Evolutionary conservation across 495 filamentous ascomycete genomes (phyloP), one percentile per base, ranked within the genome.

Genomic region (Annulohypoxylon nitens): DNA sequence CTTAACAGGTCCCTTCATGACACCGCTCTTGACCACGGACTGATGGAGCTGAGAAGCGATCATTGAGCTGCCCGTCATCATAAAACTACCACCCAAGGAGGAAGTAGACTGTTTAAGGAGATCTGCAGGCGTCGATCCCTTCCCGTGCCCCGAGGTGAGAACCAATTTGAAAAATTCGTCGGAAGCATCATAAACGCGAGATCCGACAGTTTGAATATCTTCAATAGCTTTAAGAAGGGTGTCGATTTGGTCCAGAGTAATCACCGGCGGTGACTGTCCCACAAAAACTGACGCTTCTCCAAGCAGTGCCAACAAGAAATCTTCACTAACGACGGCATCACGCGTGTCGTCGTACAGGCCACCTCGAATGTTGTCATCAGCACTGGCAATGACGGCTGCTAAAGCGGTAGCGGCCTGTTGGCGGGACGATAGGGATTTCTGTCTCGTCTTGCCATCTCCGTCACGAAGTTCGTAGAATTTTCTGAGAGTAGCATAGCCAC

Each of bases 391-490:
- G 57, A 96, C 90, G 9, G 92, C 91, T 25, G 92, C 82, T 36
- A 98, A 83, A n/a, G 90, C 89, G 30, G 88, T 82, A 0, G 90
- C 90, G 20, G 93, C 93, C 67, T 89, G 89, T 55, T 85, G 85
- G 65, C 88, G 91, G 37, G 91, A 84, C 3, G 87, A 83, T 5
- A 71, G 70, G 6, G 81, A 75, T 8, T 79, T 78, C 3, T 76
- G 70, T 10, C 51, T 71, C 45, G 68, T 45, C 11, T 79, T 77
- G 61, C 68, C 68, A 41, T 87, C 85, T 68, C 90, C 86, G 70
- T 98, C 94, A 53, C 95, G 89, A 43, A 93, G 87, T 71, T 94
- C 91, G 79, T 97, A 98, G 81, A 94, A 97, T 70, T 90, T 90
- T 14, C 94, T 89, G 5, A 98, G 84, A 0, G 92, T 94, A 37